Conservation (phyloP, 306 rosid genomes). For the Acacia confusa region DNA sequence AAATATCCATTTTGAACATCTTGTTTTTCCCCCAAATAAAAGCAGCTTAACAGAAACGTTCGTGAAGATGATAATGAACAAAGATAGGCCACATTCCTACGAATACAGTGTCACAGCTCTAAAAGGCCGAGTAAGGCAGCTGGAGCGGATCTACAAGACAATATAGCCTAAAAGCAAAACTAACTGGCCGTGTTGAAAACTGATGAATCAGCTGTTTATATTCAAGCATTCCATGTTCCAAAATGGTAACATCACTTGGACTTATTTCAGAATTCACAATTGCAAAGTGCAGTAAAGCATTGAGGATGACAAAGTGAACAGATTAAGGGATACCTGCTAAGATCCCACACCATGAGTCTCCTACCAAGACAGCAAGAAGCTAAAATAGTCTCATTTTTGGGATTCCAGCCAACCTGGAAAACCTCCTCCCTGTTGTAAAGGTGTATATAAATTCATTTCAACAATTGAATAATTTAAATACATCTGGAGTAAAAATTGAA, state of each 20-base stretch:
- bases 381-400: constrained; percentile 92
- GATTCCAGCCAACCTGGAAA: constrained; percentile 99
- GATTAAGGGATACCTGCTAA: constrained; percentile 75
- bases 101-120: background rate
- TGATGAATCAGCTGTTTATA: background rate
- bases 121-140: background rate
- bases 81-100: background rate
- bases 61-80: background rate
- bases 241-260: background rate
- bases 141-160: background rate
- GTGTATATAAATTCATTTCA: constrained; percentile 27
- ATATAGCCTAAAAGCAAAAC: background rate
- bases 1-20: constrained; percentile 11
- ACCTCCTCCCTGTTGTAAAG: constrained; percentile 82
- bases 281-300: background rate
- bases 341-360: constrained; percentile 99
- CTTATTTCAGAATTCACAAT: background rate
- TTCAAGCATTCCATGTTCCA: background rate
- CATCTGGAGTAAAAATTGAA: constrained; percentile 19
- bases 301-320: constrained; percentile 15
- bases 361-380: constrained; percentile 97
- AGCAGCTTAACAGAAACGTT: constrained; percentile 6
- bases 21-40: background rate
- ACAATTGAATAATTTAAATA: background rate
- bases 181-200: background rate